Evolutionary conservation across 2,329 filamentous ascomycete species (phyloP), one percentile per base, ranked within the genome.

Genomic region (Ustulina deusta): DNA sequence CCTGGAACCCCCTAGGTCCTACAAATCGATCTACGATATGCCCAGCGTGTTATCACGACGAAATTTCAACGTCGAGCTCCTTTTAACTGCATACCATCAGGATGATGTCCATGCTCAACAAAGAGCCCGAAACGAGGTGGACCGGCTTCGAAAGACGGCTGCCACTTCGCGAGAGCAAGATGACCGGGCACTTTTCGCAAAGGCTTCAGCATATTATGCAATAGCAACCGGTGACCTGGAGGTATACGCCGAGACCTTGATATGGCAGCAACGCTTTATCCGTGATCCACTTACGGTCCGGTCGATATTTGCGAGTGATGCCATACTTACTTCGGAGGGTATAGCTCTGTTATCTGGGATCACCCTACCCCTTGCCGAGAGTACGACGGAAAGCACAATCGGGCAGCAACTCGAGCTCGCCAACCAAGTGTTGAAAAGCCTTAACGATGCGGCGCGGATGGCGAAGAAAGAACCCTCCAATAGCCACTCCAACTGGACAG

Each of bases 1-100:
- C 52, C 34, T 69, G 10, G 36, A 2, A 48, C 48, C 20, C 13
- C 63, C 63, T 42, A 25, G 4, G n/a, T 4, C 1, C 17, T 36
- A 38, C 22, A 63, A 1, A 6, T 69, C 67, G 7, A 69, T 69
- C 20, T 69, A 61, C 15, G 38, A 46, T 13, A 58, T 64, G 67
- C 51, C 56, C 20, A 17, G 13, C 3, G 20, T 6, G 42, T 44
- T 55, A 48, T 44, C 63, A 49, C 60, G 63, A 58, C 38, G 15
- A n/a, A 69, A 69, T 27, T 69, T 69, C 61, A 69, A 67, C 17
- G 67, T 69, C 25, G 67, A 69, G 15, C 64, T 67, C 36, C 38
- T 67, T 29, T 25, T 67, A 48, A 58, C 51, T 48, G 13, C 34
- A 3, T 44, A 69, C 38, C 42, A 27, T 1, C 34, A 20, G n/a